Conservation (phyloP, 2,329 filamentous ascomycete genomes). For the Colletotrichum musae region DNA sequence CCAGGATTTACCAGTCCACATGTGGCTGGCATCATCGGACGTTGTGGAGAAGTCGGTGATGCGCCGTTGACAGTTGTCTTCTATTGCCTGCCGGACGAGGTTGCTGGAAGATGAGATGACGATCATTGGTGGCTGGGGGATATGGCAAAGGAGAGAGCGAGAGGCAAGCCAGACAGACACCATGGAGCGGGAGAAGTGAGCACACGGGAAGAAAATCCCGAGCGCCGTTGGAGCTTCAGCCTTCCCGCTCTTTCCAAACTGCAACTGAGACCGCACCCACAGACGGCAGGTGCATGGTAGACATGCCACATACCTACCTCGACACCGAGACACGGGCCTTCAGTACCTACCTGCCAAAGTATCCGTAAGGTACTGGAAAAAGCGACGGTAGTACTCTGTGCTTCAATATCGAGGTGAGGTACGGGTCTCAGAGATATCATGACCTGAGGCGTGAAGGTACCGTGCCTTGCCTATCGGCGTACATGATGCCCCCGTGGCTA, state of each 20-base stretch:
- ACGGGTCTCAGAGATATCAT: too few species aligned
- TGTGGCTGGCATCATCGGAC: constrained; percentile 13
- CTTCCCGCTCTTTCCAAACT: constrained; percentile 9
- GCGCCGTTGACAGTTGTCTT: neutral
- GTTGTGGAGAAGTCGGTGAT: constrained; percentile 15
- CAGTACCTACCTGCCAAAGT: too few species aligned
- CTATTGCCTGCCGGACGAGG: constrained; percentile 9
- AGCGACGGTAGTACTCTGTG: too few species aligned
- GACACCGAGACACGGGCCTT: too few species aligned
- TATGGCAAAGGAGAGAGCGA: neutral
- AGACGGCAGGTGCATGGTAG: too few species aligned
- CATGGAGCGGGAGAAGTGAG: neutral
- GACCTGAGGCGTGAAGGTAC: too few species aligned
- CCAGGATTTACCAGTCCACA: constrained; percentile 7
- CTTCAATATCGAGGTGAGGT: too few species aligned
- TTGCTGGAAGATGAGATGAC: neutral
- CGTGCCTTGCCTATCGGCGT: too few species aligned
- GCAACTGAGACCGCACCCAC: neutral
- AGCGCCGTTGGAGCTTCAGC: constrained; percentile 22
- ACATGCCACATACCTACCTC: too few species aligned
- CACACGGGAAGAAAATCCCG: neutral
- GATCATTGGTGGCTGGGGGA: neutral
- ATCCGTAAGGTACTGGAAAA: too few species aligned
- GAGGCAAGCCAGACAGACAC: neutral
- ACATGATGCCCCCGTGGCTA: too few species aligned